Evolutionary conservation across 768 basidiomycete genomes (phyloP).

Genomic region (Calocybe cyanea): DNA sequence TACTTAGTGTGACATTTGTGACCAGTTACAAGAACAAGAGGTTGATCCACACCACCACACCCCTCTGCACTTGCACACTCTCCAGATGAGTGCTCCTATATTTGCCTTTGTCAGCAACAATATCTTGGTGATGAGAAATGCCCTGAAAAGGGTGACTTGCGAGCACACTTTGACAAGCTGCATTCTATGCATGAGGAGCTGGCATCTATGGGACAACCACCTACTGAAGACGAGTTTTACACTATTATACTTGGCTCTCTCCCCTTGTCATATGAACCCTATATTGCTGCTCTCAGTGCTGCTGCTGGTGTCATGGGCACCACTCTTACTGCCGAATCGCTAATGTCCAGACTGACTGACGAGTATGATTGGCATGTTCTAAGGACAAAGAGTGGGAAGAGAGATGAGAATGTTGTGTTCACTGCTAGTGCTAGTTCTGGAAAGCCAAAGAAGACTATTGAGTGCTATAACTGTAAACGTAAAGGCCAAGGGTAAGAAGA

Average conservation of each 20-base stretch:
- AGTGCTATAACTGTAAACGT: no score
- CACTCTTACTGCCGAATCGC: conserved; percentile 18
- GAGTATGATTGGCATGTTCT: conserved; percentile 22
- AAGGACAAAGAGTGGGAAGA: conserved; percentile 17
- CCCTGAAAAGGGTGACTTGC: conserved; percentile 27
- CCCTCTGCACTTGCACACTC: no score
- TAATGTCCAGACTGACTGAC: conserved; percentile 21
- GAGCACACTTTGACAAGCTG: conserved; percentile 27
- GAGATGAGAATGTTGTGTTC: conserved; percentile 22
- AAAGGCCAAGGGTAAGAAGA: no score
- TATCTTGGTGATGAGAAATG: no score
- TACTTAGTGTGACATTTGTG: no score
- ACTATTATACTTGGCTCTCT: conserved; percentile 32
- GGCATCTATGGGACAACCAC: conserved; percentile 25
- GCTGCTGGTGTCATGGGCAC: conserved; percentile 18
- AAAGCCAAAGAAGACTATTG: no score
- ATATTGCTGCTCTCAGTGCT: conserved; percentile 25
- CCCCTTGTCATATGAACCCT: conserved; percentile 28
- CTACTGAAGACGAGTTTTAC: conserved; percentile 26
- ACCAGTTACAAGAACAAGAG: no score
- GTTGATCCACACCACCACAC: no score
- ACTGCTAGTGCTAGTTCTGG: no score
- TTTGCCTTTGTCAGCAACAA: no score
- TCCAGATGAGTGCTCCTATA: no score
- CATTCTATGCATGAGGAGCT: conserved; percentile 27